Base-by-base conservation (phyloP, 495 filamentous ascomycete genomes). In the Penicillium subrubescens region DNA sequence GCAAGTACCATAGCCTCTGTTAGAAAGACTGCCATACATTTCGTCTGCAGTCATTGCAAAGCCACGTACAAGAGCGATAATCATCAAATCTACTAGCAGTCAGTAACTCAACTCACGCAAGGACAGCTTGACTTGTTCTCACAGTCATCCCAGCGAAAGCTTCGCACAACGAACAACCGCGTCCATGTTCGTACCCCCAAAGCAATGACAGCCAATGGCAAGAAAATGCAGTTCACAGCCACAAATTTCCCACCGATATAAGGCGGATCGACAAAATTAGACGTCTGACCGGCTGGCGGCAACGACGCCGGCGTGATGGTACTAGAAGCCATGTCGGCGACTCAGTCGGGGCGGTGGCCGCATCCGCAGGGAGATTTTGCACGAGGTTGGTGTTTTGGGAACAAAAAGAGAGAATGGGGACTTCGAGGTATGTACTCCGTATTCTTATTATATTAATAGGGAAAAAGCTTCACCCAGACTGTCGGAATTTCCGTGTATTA, bases 91-190 rank as follows among this genome's bases (percentile, higher is more conserved):
- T 79, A 34, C 8, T 23, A 33, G 3, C 3, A 21, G 11, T 23
- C n/a, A 58, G 69, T 57, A 70, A 54, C 29, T 48, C 1, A 21
- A 8, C 17, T 35, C 3, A 41, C 19, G 12, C 27, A 29, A 12
- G 12, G 6, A 23, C 23, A 21, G 46, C 14, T 29, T 10, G 21
- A 8, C 34, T 43, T 46, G 3, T 17, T 73, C 77, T 59, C 56
- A 79, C 80, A 77, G 62, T 81, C 80, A 70, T 80, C 79, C 67
- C 64, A 73, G 11, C 71, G 68, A 57, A 79, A 76, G 51, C 67
- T 71, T 19, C 73, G 73, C 67, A 76, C 72, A 29, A 79, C 65
- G 35, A 73, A 74, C 5, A 74, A 15, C 10, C 74, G 67, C 8
- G 79, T 79, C 71, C 75, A 82, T 46, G 70, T 68, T 12, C 80